Base-by-base conservation (phyloP, 1,284 basidiomycete species). In the Moniliella sp. region DNA sequence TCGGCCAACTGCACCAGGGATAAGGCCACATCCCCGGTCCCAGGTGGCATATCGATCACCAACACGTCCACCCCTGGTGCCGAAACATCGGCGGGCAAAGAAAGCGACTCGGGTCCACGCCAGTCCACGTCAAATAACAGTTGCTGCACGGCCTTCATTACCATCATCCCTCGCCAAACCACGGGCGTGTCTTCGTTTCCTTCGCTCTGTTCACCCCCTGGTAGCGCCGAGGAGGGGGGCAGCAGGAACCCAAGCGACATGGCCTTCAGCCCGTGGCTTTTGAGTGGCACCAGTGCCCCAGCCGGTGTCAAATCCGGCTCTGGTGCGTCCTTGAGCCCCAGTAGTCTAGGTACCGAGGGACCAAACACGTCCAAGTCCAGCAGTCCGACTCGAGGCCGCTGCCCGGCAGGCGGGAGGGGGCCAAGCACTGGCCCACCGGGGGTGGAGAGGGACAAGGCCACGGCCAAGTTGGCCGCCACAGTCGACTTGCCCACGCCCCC, bases 401-500 rank as follows among this genome's bases (percentile, higher is more conserved):
- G n/a, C n/a, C n/a, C n/a, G n/a, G n/a, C n/a, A n/a, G n/a, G n/a
- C n/a, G n/a, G n/a, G n/a, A n/a, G n/a, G n/a, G n/a, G n/a, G n/a
- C n/a, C n/a, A n/a, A n/a, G n/a, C n/a, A n/a, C n/a, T n/a, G n/a
- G n/a, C n/a, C n/a, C n/a, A n/a, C n/a, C n/a, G n/a, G n/a, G n/a
- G n/a, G n/a, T n/a, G n/a, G n/a, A n/a, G n/a, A n/a, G 45, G 9
- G 62, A 30, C 19, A 82, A 69, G 0, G 76, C 69, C 31, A 78
- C 71, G 0, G 83, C 83, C 4, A 91, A 69, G 50, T 88, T 91
- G 12, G 76, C 80, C 79, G 52, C 31, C 19, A 94, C 68, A 0
- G 86, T 94, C 45, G 80, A 86, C 64, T 97, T 97, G 4, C 88
- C 88, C 1, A 94, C 88, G 2, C 88, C 88, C 3, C 88, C 91